Percentiles rank a stretch among this genome's conserved stretches.
phyloP scores from a whole-genome alignment of 2,329 filamentous ascomycete species.

The Pyrenophora tritici-repentis region DNA sequence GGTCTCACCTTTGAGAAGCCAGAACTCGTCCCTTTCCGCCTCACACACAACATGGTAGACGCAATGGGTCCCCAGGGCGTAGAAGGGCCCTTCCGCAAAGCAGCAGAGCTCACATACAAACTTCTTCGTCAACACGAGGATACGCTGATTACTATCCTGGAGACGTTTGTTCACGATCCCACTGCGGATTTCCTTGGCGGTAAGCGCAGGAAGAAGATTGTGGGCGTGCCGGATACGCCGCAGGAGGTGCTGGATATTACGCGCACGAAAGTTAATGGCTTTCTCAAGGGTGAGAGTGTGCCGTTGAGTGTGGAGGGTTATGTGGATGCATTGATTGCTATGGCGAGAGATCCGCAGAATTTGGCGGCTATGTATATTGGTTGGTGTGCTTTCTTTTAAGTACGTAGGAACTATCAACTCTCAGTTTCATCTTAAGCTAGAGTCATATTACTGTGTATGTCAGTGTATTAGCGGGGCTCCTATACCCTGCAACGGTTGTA shows the following conservation, averaged over 20 bases:
- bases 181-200: slow-evolving; percentile 88
- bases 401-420: too few relatives aligned
- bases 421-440: too few relatives aligned
- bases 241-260: slow-evolving; percentile 89
- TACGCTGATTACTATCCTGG: slow-evolving; percentile 94
- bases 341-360: slow-evolving; percentile 80
- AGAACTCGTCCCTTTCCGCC: slow-evolving; percentile 90
- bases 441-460: too few relatives aligned
- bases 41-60: slow-evolving; percentile 98
- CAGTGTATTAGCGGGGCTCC: too few relatives aligned
- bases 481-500: too few relatives aligned
- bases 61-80: slow-evolving; percentile 95
- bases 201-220: slow-evolving; percentile 61
- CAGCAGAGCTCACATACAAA: slow-evolving; percentile 83
- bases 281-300: slow-evolving; percentile 85
- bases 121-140: slow-evolving; percentile 91
- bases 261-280: slow-evolving; percentile 79
- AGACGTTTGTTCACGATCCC: slow-evolving; percentile 96
- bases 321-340: slow-evolving; percentile 90
- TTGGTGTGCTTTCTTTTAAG: slow-evolving; percentile 74
- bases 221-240: slow-evolving; percentile 67
- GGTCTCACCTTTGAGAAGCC: slow-evolving; percentile 93
- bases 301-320: slow-evolving; percentile 94
- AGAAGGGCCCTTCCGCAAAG: slow-evolving; percentile 87
- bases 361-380: slow-evolving; percentile 96